Base-by-base conservation (phyloP, 306 rosid species). In the Castanea mollissima region DNA sequence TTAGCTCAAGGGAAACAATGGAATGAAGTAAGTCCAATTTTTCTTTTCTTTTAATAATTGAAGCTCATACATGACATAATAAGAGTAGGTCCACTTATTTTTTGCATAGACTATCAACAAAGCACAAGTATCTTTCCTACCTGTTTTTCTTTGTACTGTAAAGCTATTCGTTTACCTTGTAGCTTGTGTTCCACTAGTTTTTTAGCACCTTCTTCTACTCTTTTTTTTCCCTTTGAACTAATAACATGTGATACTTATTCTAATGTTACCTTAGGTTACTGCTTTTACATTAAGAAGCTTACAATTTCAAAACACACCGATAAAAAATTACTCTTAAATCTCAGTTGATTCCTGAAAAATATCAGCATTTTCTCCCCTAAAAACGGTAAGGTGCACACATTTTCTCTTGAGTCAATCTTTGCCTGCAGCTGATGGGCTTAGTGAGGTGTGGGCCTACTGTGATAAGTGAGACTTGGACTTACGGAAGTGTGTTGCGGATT, bases 1-100 rank as follows among this genome's bases (percentile, higher is more conserved):
- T 80, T 92, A 79, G 99, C 99, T 60, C 99, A 86, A 84, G 97
- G 97, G 64, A 94, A 90, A 88, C 27, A 81, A 31, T 94, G 99
- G 97, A 85, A 92, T 78, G 97, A 94, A 86, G 97, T 92, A 78
- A 87, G 91, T 72, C 58, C 76, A 58, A 55, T 67, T 74, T 63
- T 52, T 79, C 16, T 52, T 41, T 57, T 19, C 62, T 19, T 18
- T 13, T 20, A 59, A 32, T 72, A 29, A 4, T 6, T 11, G 12
- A 62, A 34, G 79, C 60, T 78, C 54, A 51, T 23, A 35, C 78
- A 49, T 57, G 55, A 80, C 23, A 73, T 78, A 57, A 46, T 44
- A 64, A 52, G 74, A 6, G 15, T 73, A 59, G 65, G 54, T 69
- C 74, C 63, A 55, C 46, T 69, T 76, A 57, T 64, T n/a, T 46